A percentile compares a stretch with the other conserved stretches of the same genome.
Conservation (phyloP, 148 eudicot species). For the Rhododendron griersonianum region DNA sequence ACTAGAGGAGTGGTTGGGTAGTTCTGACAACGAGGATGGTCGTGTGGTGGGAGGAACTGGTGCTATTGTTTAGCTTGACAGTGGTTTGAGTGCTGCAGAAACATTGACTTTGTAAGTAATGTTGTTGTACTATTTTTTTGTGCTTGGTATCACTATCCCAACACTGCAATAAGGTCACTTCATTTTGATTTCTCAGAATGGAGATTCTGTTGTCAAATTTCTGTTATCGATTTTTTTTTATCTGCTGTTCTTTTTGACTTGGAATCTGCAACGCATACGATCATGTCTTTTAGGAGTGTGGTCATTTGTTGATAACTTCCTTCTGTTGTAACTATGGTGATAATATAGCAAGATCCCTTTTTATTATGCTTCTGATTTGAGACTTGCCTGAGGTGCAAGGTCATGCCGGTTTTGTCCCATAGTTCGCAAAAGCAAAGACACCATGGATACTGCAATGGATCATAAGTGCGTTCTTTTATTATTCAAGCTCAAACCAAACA, state of each 20-base stretch:
- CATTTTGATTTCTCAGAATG: neutral
- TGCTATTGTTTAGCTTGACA: conserved; percentile 10
- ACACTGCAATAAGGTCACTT: neutral
- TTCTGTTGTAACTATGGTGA: neutral
- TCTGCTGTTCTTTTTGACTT: neutral
- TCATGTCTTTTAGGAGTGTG: neutral
- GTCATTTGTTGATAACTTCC: neutral
- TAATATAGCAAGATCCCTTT: neutral
- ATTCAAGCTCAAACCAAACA: neutral
- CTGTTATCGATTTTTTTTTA: neutral
- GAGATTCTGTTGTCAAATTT: neutral
- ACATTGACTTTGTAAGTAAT: neutral
- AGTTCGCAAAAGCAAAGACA: neutral
- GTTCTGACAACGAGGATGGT: conserved; percentile 6
- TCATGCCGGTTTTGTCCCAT: neutral
- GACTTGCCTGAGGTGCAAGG: neutral
- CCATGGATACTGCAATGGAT: neutral
- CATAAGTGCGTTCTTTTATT: neutral
- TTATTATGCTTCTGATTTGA: neutral
- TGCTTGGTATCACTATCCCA: neutral
- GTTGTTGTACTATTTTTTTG: neutral
- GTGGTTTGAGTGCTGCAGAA: neutral
- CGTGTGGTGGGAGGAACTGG: neutral
- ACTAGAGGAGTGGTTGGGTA: conserved; percentile 68
- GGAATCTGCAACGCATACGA: neutral